Conservation (phyloP, 768 basidiomycete species). For the Thelephora aurantiotincta region DNA sequence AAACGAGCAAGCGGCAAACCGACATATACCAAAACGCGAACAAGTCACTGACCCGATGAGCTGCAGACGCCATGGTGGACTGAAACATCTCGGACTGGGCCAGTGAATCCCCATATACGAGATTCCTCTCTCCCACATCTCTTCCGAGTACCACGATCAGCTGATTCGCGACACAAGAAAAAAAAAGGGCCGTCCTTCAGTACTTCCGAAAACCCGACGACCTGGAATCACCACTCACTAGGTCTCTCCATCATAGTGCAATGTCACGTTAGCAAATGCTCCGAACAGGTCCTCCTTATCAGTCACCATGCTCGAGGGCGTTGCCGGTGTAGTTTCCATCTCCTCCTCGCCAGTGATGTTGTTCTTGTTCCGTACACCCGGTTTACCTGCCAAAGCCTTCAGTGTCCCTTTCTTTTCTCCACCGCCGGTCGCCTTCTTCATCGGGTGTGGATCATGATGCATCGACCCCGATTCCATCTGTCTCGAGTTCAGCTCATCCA, state of each 20-base stretch:
- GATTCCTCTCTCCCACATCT: too few species aligned
- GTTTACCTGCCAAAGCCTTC: not conserved
- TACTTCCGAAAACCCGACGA: not conserved
- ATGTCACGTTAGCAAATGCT: constrained; percentile 81
- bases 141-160: constrained; percentile 3
- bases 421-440: not conserved
- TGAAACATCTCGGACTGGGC: not conserved
- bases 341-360: constrained; percentile 23
- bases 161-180: not conserved
- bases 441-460: constrained; percentile 47
- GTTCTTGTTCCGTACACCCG: constrained; percentile 17
- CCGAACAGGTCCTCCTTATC: constrained; percentile 60
- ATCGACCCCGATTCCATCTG: constrained; percentile 82
- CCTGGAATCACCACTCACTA: constrained; percentile 1
- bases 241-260: constrained; percentile 67
- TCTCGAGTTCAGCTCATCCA: constrained; percentile 84
- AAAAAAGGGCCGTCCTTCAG: not conserved
- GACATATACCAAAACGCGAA: constrained; percentile 1
- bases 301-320: not conserved
- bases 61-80: not conserved
- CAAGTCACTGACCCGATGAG: not conserved
- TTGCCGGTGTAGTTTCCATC: constrained; percentile 22
- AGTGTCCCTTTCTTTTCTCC: not conserved
- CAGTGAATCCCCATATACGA: not conserved
- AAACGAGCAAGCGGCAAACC: constrained; percentile 4